phyloP scores from a whole-genome alignment of 2,329 filamentous ascomycete genomes.

The Cercospora sp. region DNA sequence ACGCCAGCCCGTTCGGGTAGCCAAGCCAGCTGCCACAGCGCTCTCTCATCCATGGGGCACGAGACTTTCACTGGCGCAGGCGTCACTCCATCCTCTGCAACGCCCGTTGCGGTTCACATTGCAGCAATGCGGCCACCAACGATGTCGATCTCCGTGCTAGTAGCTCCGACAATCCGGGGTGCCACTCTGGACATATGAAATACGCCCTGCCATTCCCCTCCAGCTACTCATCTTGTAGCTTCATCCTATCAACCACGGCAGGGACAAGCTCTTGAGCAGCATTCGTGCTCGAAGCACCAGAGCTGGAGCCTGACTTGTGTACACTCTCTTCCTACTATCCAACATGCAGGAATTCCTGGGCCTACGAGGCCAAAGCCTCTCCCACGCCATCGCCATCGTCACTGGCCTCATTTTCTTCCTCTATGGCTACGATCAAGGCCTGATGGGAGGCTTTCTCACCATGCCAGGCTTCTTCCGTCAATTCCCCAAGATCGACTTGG shows the following conservation, averaged over 20 bases:
- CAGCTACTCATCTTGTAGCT: neutral
- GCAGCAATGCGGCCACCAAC: slow-evolving; percentile 7
- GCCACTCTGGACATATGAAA: neutral
- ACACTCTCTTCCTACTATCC: neutral
- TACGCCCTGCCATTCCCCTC: neutral
- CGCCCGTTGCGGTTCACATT: slow-evolving; percentile 8
- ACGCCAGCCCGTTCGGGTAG: neutral
- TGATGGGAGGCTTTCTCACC: slow-evolving; percentile 59
- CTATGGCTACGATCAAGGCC: slow-evolving; percentile 28
- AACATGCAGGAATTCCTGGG: slow-evolving; percentile 24
- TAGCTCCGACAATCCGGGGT: neutral
- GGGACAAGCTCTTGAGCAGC: neutral
- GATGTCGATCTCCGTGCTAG: slow-evolving; percentile 7
- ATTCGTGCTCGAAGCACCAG: neutral
- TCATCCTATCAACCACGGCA: neutral
- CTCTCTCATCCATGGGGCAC: neutral
- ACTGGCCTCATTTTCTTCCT: slow-evolving; percentile 24
- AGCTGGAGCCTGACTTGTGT: neutral
- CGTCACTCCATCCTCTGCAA: slow-evolving; percentile 6
- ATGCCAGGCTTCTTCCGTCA: slow-evolving; percentile 59
- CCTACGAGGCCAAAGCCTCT: slow-evolving; percentile 22
- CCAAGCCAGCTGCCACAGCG: neutral
- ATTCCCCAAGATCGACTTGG: slow-evolving; percentile 46
- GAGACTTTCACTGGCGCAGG: slow-evolving; percentile 1
- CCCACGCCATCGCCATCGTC: slow-evolving; percentile 23